Evolutionary conservation across 176 grass and related monocot genomes (phyloP).

Genomic region (Hordeum vulgare): MorexV3_pseudomolecules_assembly NC_058524.1:408609360-408609859

Average conservation of each 20-base stretch:
- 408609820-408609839: background rate
- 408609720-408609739: constrained; percentile 4
- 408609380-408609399: constrained; percentile 27
- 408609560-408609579: background rate
- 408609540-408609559: constrained; percentile 54
- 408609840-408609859: constrained; percentile 20
- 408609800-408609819: constrained; percentile 34
- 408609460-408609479: background rate
- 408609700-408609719: constrained; percentile 17
- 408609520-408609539: constrained; percentile 33
- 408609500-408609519: background rate
- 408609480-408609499: constrained; percentile 13
- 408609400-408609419: background rate
- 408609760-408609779: constrained; percentile 22
- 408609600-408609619: constrained; percentile 24
- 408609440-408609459: constrained; percentile 6
- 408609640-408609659: constrained; percentile 19
- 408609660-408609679: constrained; percentile 20
- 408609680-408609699: background rate
- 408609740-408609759: constrained; percentile 20
- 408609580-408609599: background rate
- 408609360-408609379: constrained; percentile 47
- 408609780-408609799: constrained; percentile 36
- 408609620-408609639: constrained; percentile 12
- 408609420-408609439: constrained; percentile 12